phyloP scores from a whole-genome alignment of 2,329 filamentous ascomycete genomes.

The Teratosphaeria gauchensis region DNA sequence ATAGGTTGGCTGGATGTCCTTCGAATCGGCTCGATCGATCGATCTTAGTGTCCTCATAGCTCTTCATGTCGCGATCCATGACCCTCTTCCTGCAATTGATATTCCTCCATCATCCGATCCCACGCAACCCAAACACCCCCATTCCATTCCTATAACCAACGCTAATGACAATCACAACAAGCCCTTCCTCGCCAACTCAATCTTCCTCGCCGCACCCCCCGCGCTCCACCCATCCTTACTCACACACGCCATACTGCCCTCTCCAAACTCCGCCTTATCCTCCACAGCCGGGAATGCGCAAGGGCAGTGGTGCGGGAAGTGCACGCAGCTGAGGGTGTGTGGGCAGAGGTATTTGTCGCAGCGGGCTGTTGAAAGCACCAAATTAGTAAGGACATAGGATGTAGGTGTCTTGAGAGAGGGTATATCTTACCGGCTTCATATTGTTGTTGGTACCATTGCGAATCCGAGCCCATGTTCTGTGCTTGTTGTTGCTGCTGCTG shows the following conservation, averaged over 20 bases:
- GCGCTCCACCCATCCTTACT: slow-evolving; percentile 66
- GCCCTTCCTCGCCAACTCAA: slow-evolving; percentile 72
- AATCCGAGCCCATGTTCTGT: slow-evolving; percentile 78
- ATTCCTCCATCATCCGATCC: too few relatives aligned
- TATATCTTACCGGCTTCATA: slow-evolving; percentile 61
- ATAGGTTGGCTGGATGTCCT: too few relatives aligned
- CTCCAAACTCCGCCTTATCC: slow-evolving; percentile 59
- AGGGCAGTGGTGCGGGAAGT: slow-evolving; percentile 90
- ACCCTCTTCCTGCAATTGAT: not conserved
- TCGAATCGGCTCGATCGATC: too few relatives aligned
- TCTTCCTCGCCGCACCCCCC: slow-evolving; percentile 63
- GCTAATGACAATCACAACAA: slow-evolving; percentile 42
- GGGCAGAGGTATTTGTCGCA: slow-evolving; percentile 94
- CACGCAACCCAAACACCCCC: too few relatives aligned
- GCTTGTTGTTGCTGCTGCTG: slow-evolving; percentile 50
- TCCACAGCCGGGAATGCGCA: slow-evolving; percentile 65
- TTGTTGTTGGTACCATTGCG: slow-evolving; percentile 63
- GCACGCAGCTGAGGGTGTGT: slow-evolving; percentile 85
- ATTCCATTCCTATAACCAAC: not conserved
- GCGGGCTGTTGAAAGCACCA: slow-evolving; percentile 47
- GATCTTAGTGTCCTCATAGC: not conserved
- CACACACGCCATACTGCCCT: slow-evolving; percentile 63
- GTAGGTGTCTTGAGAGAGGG: too few relatives aligned
- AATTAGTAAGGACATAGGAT: too few relatives aligned
- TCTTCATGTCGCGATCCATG: not conserved